phyloP scores from a whole-genome alignment of 495 filamentous ascomycete genomes.

The Friedmanniomyces endolithicus region DNA sequence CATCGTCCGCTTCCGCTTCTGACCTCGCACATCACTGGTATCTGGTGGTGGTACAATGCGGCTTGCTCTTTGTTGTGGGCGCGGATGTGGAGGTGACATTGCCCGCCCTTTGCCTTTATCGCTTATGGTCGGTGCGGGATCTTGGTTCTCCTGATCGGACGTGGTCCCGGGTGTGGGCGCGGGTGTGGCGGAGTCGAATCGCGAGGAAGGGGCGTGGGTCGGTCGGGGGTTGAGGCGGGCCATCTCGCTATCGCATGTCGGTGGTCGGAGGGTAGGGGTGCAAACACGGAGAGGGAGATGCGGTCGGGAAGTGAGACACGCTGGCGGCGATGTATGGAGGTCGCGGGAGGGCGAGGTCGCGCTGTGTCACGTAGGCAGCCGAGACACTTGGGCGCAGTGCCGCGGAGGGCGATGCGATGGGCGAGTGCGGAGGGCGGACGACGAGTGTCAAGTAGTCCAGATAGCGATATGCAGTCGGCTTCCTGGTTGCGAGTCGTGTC shows the following conservation, averaged over 20 bases:
- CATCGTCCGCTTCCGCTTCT: slow-evolving; percentile 24
- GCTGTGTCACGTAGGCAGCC: no score
- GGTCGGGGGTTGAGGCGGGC: slow-evolving; percentile 14
- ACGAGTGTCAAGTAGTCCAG: no score
- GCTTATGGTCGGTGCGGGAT: background rate
- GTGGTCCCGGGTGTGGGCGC: background rate
- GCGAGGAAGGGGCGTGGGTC: slow-evolving; percentile 5
- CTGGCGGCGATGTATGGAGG: no score
- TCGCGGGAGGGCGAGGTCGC: no score
- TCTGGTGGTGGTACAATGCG: slow-evolving; percentile 19
- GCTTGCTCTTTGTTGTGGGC: background rate
- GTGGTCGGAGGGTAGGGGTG: no score
- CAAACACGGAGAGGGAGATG: no score
- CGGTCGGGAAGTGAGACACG: no score
- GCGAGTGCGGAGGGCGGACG: no score
- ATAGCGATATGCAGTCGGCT: no score
- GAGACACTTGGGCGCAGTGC: no score
- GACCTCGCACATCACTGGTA: slow-evolving; percentile 1
- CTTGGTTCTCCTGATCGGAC: slow-evolving; percentile 24
- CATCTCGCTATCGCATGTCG: slow-evolving; percentile 10
- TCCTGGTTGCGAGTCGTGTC: no score
- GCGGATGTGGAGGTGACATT: background rate
- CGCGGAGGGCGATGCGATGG: no score
- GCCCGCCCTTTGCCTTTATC: slow-evolving; percentile 14
- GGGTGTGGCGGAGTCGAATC: slow-evolving; percentile 11